A percentile compares a stretch with the other conserved stretches of the same genome.
Conservation (phyloP, 73 alveolate genomes). For the Uronychia binucleata region DNA sequence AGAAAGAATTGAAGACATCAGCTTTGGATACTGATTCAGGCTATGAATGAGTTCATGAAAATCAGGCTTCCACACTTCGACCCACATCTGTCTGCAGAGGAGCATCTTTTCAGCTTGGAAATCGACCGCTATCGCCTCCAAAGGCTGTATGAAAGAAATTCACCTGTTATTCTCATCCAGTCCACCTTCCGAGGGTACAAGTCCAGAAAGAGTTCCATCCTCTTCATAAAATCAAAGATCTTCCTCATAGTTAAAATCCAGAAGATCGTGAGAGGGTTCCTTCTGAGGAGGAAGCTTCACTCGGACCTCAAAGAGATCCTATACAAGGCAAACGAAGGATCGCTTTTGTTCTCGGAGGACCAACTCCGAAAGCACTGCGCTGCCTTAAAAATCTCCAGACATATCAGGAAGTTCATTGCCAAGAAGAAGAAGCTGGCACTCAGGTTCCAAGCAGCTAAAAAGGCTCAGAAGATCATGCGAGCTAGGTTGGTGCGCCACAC, state of each 20-base stretch:
- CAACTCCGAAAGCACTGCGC: conserved; percentile 4
- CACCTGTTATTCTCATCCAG: conserved; percentile 51
- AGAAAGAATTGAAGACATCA: conserved; percentile 63
- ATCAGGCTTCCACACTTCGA: conserved; percentile 35
- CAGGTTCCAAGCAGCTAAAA: conserved; percentile 13
- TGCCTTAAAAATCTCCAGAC: neutral
- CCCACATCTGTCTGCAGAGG: conserved; percentile 37
- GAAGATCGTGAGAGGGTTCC: conserved; percentile 40
- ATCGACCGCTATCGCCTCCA: conserved; percentile 39
- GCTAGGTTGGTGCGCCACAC: conserved; percentile 15
- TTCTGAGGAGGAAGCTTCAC: conserved; percentile 8
- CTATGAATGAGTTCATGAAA: conserved; percentile 50
- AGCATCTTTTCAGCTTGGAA: conserved; percentile 46
- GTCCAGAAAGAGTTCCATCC: conserved; percentile 19
- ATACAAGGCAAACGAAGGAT: neutral
- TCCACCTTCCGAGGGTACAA: conserved; percentile 53
- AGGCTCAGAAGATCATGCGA: conserved; percentile 21
- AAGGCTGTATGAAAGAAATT: conserved; percentile 52
- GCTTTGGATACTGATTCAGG: conserved; percentile 51
- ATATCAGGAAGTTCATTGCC: neutral
- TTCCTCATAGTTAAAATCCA: conserved; percentile 32
- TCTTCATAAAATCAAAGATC: conserved; percentile 38
- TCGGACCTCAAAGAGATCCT: conserved; percentile 26
- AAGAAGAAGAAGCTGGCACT: neutral
- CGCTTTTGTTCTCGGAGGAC: conserved; percentile 5